Base-by-base conservation (phyloP, 495 filamentous ascomycete genomes). In the Talaromyces stipitatus region DNA sequence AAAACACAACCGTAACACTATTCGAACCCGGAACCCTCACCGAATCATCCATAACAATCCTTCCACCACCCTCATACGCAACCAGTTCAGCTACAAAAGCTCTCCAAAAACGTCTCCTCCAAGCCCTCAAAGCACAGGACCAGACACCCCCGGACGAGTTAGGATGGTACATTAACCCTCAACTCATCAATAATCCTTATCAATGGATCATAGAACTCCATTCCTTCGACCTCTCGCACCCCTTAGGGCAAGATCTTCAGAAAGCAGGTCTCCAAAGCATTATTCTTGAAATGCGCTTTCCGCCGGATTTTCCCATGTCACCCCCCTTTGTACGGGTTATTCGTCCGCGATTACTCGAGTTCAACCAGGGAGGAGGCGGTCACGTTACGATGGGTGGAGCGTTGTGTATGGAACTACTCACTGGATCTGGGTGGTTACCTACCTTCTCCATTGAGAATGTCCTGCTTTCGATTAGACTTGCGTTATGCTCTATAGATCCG, bases 191-290 rank as follows among this genome's bases (percentile, higher is more conserved):
- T 6, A 96, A 92, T 64, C 73, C 92, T 36, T 97, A 91, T 65
- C 92, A 96, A 67, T 96, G 91, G 91, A 91, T 96, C 60, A 85
- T 96, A 2, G 88, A 96, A 66, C 70, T 97, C 0, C 92, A 97
- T 67, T 88, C 84, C 50, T 96, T 97, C 62, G 85, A 91, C 11
- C 62, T 73, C 0, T 57, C 65, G 2, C 74, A 92, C 1, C 90
- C 87, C 0, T 74, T 97, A 2, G 87, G 88, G 0, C 62, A 78
- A 30, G 92, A 96, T 66, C 87, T 97, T 79, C 85, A 85, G 63
- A 52, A 61, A 0, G 73, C 69, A 16, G 72, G 74, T 0, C 48
- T 89, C 23, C 79, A 78, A 8, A 89, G 85, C 64, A 73, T 97
- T 24, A 82, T 95, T 0, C 67, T 95, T 10, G 92, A 97, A 66